Conservation (phyloP, 371 early-diverging fungal genomes). For the Mortierella sp. region DNA sequence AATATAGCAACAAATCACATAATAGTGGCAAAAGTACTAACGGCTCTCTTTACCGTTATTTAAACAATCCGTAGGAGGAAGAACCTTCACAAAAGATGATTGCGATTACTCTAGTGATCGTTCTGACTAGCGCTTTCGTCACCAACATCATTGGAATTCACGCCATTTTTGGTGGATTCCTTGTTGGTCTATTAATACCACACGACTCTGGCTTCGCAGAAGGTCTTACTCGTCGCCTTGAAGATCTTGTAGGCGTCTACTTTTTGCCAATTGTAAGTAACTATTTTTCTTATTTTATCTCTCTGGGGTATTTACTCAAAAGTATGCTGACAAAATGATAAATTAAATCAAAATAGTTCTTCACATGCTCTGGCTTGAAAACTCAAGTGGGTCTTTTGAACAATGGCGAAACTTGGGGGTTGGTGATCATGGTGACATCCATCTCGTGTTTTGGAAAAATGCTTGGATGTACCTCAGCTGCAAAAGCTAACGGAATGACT, state of each 20-base stretch:
- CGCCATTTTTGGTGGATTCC: slow-evolving; percentile 94
- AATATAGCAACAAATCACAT: background rate
- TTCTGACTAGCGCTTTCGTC: slow-evolving; percentile 79
- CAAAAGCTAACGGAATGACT: slow-evolving; percentile 72
- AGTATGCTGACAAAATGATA: background rate
- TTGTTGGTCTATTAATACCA: slow-evolving; percentile 88
- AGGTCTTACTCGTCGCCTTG: slow-evolving; percentile 91
- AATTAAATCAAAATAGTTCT: slow-evolving; percentile 69
- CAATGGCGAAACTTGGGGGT: slow-evolving; percentile 81
- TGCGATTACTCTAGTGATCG: slow-evolving; percentile 71
- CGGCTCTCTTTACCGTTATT: background rate
- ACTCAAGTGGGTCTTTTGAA: slow-evolving; percentile 83
- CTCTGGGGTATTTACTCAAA: background rate
- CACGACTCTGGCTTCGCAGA: slow-evolving; percentile 90
- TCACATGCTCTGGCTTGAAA: slow-evolving; percentile 92
- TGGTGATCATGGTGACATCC: slow-evolving; percentile 78
- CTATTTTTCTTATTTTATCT: background rate
- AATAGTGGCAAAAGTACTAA: background rate
- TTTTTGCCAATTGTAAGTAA: slow-evolving; percentile 85
- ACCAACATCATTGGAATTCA: slow-evolving; percentile 91
- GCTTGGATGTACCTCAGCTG: slow-evolving; percentile 81
- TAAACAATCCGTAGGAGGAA: slow-evolving; percentile 56
- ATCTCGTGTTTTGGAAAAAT: slow-evolving; percentile 89
- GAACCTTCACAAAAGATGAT: slow-evolving; percentile 75
- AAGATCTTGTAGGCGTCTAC: slow-evolving; percentile 89